Evolutionary conservation across 495 filamentous ascomycete genomes (phyloP).

Genomic region (Oidiodendron maius): DNA sequence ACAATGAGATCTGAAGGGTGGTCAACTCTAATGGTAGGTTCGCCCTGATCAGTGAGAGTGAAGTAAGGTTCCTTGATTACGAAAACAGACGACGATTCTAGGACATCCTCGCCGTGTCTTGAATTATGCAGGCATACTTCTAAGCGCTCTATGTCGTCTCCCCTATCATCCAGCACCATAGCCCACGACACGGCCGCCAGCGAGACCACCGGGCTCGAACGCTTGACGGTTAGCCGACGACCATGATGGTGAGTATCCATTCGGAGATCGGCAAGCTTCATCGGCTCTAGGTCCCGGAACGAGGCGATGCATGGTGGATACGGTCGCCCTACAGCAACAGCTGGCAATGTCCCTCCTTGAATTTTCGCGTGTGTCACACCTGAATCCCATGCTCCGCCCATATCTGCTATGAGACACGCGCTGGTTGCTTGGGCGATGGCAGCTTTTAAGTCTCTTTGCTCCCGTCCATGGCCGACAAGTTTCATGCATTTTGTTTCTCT

Average conservation of each 20-base stretch:
- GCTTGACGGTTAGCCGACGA: conserved; percentile 34
- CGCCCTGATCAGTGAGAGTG: conserved; percentile 31
- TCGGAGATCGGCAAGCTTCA: conserved; percentile 27
- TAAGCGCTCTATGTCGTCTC: conserved; percentile 27
- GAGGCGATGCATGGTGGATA: conserved; percentile 28
- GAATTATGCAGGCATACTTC: conserved; percentile 30
- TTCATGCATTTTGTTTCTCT: conserved; percentile 23
- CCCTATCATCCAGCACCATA: conserved; percentile 44
- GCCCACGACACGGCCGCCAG: conserved; percentile 35
- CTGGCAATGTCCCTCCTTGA: conserved; percentile 13
- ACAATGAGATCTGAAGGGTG: conserved; percentile 42
- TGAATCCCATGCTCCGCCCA: conserved; percentile 11
- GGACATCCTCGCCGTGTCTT: conserved; percentile 21
- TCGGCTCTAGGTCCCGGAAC: conserved; percentile 24
- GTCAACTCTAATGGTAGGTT: conserved; percentile 42
- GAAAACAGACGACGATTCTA: conserved; percentile 28
- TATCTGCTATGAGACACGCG: conserved; percentile 29
- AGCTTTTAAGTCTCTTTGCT: conserved; percentile 17
- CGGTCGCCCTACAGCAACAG: conserved; percentile 25
- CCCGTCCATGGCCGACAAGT: conserved; percentile 19
- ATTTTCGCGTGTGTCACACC: not conserved
- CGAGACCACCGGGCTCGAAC: conserved; percentile 32
- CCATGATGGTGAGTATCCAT: conserved; percentile 49
- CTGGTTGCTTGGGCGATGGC: conserved; percentile 23
- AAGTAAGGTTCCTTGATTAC: conserved; percentile 50